Base-by-base conservation (phyloP, 2,329 filamentous ascomycete genomes). In the Phoma sp. region DNA sequence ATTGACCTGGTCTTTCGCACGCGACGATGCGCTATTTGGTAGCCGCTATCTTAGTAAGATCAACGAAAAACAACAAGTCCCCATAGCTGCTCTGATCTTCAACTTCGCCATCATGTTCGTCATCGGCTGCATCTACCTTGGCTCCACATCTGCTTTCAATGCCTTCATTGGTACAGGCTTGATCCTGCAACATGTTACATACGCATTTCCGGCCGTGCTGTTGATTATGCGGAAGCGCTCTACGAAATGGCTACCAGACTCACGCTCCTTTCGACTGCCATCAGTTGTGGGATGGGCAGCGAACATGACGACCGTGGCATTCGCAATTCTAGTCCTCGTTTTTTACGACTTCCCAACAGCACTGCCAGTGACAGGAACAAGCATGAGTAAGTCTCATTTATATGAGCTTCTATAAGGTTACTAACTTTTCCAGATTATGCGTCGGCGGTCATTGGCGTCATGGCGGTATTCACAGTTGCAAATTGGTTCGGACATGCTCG, bases 341-440 rank as follows among this genome's bases (percentile, higher is more conserved):
- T 74, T 73, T 47, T 75, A 69, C 51, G 47, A 60, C 42, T 71
- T 75, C 25, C 71, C 71, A 3, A 56, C 65, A 7, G 45, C 42
- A n/a, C 47, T 64, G 28, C 69, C 68, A 1, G 65, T 68, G 2
- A 65, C 57, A 10, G 67, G 61, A 6, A 61, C 49, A 2, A 68
- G 62, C 39, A 73, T 73, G 69, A 72, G 68, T 73, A 55, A 60
- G 59, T 46, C 9, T 5, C 3, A 10, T 21, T 7, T 2, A 12
- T 5, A 15, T n/a, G 14, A 14, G 4, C n/a, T n/a, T n/a, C n/a
- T n/a, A n/a, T n/a, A n/a, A n/a, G n/a, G n/a, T n/a, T n/a, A n/a
- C 38, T 49, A 18, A 49, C 38, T 36, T 30, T 10, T 12, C 3
- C 7, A 60, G 57, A 61, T 21, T 61, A 63, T 43, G 53, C 58